Base-by-base conservation (phyloP, 345 rosid genomes). In the Laguncularia racemosa region DNA sequence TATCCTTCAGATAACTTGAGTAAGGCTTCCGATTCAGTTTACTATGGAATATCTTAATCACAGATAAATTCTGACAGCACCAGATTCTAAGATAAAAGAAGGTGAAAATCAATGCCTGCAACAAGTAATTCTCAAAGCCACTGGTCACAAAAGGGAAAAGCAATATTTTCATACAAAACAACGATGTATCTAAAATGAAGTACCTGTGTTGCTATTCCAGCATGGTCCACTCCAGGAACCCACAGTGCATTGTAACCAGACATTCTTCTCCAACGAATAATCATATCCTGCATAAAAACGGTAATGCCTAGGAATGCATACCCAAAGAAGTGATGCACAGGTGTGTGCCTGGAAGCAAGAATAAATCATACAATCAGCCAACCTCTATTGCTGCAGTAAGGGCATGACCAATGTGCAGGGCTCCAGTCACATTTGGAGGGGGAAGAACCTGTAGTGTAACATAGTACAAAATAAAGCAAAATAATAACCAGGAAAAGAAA, bases 181-280 rank as follows among this genome's bases (percentile, higher is more conserved):
- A 55, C 33, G 46, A 55, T 19, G 21, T 17, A 14, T 54, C 44
- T 14, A 55, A 2, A 11, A 38, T 11, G 44, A 11, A 0, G 38
- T 38, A 93, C 99, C 96, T 93, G 97, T 50, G 99, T 93, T 60
- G 99, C 96, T 71, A 93, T 93, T 70, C 97, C 97, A 63, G 97
- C 99, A 75, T 93, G 99, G 68, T 93, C 99, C 68, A 84, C 73
- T 20, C 97, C 96, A 21, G 97, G 97, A 20, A 93, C 92, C 99
- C 99, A 87, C 74, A 89, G 71, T 58, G 96, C 56, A 80, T 93
- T 93, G 68, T 72, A 89, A 21, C 99, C 97, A 45, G 90, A 87
- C 99, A 93, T 93, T 81, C 99, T 78, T 81, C 73, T 82, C 86
- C 88, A 93, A 14, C 97, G 96, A 63, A 89, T 87, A 28, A 89